Conservation (phyloP, 306 rosid genomes). For the Prunus mira region DNA sequence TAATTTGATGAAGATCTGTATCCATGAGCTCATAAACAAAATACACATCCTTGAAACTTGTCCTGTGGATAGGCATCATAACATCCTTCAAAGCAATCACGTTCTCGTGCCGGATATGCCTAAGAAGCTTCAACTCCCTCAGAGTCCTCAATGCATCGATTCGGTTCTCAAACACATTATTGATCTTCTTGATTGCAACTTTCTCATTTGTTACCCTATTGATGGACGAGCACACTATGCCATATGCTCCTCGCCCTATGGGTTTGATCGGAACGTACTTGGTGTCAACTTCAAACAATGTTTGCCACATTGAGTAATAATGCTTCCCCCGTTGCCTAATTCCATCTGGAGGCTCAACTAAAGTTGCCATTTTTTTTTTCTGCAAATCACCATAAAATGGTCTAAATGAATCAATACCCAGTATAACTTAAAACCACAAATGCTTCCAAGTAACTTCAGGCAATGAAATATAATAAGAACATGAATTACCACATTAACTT, state of each 20-base stretch:
- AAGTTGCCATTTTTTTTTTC: conserved; percentile 56
- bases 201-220: conserved; percentile 73
- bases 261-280: conserved; percentile 81
- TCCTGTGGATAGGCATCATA: conserved; percentile 64
- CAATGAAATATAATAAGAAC: conserved; percentile 8
- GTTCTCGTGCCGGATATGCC: conserved; percentile 69
- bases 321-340: conserved; percentile 61
- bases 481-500: conserved; percentile 14
- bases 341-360: conserved; percentile 65
- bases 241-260: conserved; percentile 80
- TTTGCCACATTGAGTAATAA: conserved; percentile 64
- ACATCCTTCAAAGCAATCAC: conserved; percentile 85
- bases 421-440: not conserved
- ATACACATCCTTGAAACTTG: conserved; percentile 73
- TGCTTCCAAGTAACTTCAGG: not conserved
- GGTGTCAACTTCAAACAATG: conserved; percentile 77
- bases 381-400: conserved; percentile 25
- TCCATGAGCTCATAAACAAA: conserved; percentile 97
- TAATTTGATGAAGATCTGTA: conserved; percentile 80
- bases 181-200: conserved; percentile 86
- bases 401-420: conserved; percentile 18
- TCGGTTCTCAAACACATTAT: conserved; percentile 61
- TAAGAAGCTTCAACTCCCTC: conserved; percentile 79
- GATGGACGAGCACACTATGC: conserved; percentile 81
- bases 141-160: conserved; percentile 68